phyloP scores from a whole-genome alignment of 768 basidiomycete species.

The Naganishia vaughanmartiniae region DNA sequence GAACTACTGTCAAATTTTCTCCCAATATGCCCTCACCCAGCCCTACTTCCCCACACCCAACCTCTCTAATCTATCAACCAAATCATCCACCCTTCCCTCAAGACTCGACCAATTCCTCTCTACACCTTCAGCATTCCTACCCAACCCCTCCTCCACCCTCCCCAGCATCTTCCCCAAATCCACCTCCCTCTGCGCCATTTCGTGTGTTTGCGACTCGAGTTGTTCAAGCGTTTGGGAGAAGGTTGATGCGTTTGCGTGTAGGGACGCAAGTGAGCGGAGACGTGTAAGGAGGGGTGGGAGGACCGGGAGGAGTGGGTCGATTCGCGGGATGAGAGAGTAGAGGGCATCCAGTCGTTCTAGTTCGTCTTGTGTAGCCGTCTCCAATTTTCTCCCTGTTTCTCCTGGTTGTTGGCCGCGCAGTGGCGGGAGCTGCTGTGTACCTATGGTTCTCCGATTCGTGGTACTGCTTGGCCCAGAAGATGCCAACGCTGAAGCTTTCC shows the following conservation, averaged over 20 bases:
- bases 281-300: slow-evolving; percentile 79
- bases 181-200: slow-evolving; percentile 65
- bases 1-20: too few relatives aligned
- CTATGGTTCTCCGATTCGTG: not conserved
- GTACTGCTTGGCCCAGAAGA: not conserved
- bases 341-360: slow-evolving; percentile 50
- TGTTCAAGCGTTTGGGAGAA: slow-evolving; percentile 67
- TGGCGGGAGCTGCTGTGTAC: not conserved
- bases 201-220: slow-evolving; percentile 65
- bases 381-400: not conserved
- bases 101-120: slow-evolving; percentile 62
- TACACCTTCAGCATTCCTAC: slow-evolving; percentile 70
- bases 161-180: slow-evolving; percentile 69
- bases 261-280: slow-evolving; percentile 72
- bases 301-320: slow-evolving; percentile 56
- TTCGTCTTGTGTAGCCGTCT: slow-evolving; percentile 40
- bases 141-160: slow-evolving; percentile 72
- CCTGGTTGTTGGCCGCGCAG: not conserved
- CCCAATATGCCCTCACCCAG: not conserved
- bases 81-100: slow-evolving; percentile 55
- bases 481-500: slow-evolving; percentile 60
- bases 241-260: slow-evolving; percentile 77
- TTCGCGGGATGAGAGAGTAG: slow-evolving; percentile 52
- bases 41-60: slow-evolving; percentile 8
- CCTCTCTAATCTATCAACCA: slow-evolving; percentile 39